Evolutionary conservation across 148 eudicot genomes (phyloP).

Genomic region (Diospyros kaki): DNA sequence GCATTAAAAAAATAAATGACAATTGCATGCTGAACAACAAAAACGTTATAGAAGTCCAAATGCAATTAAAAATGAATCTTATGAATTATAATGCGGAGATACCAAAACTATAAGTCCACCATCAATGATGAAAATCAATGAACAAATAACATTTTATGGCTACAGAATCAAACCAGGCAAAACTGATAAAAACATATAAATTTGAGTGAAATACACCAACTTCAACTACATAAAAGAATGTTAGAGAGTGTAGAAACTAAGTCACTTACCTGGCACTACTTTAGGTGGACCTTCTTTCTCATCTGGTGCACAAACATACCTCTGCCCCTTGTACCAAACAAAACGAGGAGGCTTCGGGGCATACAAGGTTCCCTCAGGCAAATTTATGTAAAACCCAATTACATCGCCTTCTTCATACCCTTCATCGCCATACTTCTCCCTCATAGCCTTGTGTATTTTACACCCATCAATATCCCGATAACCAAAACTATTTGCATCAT

Average conservation of each 20-base stretch:
- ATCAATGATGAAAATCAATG: background rate
- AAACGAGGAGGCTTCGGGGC: conserved; percentile 59
- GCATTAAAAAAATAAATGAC: too few species aligned
- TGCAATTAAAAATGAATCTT: too few species aligned
- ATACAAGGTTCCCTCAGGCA: conserved; percentile 70
- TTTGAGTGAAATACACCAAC: conserved; percentile 1
- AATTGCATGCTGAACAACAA: too few species aligned
- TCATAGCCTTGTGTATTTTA: conserved; percentile 89
- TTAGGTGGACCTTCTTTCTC: conserved; percentile 79
- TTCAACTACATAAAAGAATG: background rate
- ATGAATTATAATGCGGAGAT: too few species aligned
- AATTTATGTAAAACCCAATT: conserved; percentile 83
- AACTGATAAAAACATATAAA: background rate
- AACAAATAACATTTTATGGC: background rate
- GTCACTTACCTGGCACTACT: conserved; percentile 72
- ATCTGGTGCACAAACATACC: conserved; percentile 61
- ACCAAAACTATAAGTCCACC: too few species aligned
- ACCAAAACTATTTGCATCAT: conserved; percentile 86
- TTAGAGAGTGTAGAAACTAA: background rate
- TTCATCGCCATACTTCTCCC: conserved; percentile 85
- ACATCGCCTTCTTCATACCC: conserved; percentile 93
- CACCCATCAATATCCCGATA: conserved; percentile 96
- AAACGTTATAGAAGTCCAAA: too few species aligned
- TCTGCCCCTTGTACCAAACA: conserved; percentile 84
- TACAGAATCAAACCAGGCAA: background rate